These are phyloP conservation scores for Yamadazyma sp. DNA, from an alignment of 805 yeast genomes.

Conservation along the genomic window DNA sequence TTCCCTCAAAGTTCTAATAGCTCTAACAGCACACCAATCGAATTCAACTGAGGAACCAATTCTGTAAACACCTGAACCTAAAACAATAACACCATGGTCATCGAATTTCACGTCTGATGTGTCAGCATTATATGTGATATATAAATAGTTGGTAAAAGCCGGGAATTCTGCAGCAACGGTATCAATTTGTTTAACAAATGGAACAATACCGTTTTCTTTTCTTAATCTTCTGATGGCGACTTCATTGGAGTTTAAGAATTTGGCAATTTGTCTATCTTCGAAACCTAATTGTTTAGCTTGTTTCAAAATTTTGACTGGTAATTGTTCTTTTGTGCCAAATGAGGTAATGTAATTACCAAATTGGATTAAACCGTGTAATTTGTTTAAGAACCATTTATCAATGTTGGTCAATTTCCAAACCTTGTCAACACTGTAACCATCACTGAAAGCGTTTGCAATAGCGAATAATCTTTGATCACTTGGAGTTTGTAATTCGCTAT, in stretches of 20 bases:
- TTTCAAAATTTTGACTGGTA: constrained; percentile 62
- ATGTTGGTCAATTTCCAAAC: constrained; percentile 91
- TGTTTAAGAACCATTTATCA: constrained; percentile 95
- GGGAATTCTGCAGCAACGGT: constrained; percentile 99
- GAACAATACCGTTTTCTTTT: constrained; percentile 80
- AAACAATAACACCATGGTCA: constrained; percentile 91
- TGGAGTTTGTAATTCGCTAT: constrained; percentile 90
- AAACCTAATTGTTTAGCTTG: constrained; percentile 96
- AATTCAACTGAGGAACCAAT: constrained; percentile 98
- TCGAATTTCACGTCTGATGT: constrained; percentile 82
- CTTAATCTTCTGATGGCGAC: constrained; percentile 88
- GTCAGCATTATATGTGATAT: constrained; percentile 92
- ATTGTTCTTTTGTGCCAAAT: constrained; percentile 53
- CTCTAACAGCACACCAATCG: constrained; percentile 99
- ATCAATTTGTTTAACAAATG: constrained; percentile 95
- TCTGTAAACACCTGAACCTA: constrained; percentile 98
- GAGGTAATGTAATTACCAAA: constrained; percentile 63
- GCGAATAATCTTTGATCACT: constrained; percentile 97
- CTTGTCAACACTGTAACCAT: constrained; percentile 85
- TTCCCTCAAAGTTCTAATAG: constrained; percentile 89
- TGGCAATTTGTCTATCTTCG: constrained; percentile 95
- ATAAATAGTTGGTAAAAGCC: constrained; percentile 89
- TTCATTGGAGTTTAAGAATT: constrained; percentile 83
- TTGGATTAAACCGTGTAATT: constrained; percentile 69
- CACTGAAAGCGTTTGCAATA: constrained; percentile 87